These are phyloP conservation scores for Purshia tridentata DNA, from an alignment of 306 rosid genomes.

Conservation along the genomic window DNA sequence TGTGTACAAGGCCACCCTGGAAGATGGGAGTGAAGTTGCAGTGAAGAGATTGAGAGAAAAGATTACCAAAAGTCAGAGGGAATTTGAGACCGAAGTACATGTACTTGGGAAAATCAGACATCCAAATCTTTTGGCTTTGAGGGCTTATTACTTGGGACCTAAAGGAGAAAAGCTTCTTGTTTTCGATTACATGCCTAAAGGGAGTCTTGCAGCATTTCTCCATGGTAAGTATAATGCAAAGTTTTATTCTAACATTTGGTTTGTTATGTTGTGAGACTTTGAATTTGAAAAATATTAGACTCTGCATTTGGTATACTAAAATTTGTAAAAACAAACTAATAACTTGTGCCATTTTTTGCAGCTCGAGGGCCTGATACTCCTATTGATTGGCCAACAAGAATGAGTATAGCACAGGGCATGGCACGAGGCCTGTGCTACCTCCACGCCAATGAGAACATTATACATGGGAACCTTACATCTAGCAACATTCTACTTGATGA, in stretches of 20 bases:
- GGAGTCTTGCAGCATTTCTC: conserved; percentile 73
- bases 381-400: conserved; percentile 81
- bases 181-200: conserved; percentile 75
- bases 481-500: conserved; percentile 74
- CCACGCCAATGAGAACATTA: conserved; percentile 62
- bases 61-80: conserved; percentile 73
- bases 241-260: too few species aligned
- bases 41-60: conserved; percentile 92
- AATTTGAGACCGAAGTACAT: conserved; percentile 75
- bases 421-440: conserved; percentile 70
- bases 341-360: conserved; percentile 29
- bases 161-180: conserved; percentile 93
- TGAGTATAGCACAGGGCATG: conserved; percentile 73
- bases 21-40: conserved; percentile 92
- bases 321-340: neutral
- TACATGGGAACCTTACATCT: conserved; percentile 87
- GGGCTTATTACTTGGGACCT: conserved; percentile 86
- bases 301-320: neutral
- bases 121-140: conserved; percentile 70
- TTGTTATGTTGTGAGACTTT: too few species aligned
- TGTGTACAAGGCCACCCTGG: conserved; percentile 91
- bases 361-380: conserved; percentile 69
- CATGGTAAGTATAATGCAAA: conserved; percentile 66
- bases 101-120: conserved; percentile 74
- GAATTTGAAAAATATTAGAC: too few species aligned